phyloP scores from a whole-genome alignment of 331 rosid species.

The Malus hybrid region DNA sequence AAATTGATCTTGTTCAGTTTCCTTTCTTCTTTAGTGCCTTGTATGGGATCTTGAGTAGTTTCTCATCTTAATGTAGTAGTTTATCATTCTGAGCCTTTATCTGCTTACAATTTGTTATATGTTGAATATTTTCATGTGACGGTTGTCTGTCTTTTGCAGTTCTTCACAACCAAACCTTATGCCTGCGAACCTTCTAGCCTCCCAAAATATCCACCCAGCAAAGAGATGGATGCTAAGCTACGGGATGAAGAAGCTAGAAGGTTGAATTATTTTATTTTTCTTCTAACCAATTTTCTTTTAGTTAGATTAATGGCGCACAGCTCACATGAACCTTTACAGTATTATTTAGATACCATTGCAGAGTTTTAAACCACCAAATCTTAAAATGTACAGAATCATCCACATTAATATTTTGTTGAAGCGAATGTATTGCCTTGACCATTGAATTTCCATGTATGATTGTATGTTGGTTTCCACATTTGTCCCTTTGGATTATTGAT shows the following conservation, averaged over 20 bases:
- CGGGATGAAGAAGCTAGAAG: constrained; percentile 98
- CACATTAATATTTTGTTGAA: not conserved
- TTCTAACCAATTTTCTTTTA: not conserved
- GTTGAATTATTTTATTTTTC: constrained; percentile 21
- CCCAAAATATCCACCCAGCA: constrained; percentile 98
- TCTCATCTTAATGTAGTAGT: not conserved
- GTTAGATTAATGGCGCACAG: not conserved
- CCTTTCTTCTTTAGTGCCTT: not conserved
- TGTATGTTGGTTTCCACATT: not conserved
- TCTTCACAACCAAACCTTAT: constrained; percentile 79
- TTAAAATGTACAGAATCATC: not conserved
- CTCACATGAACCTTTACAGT: not conserved
- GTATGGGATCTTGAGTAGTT: not conserved
- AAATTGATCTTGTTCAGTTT: not conserved
- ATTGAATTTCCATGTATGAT: not conserved
- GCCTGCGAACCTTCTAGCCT: constrained; percentile 99
- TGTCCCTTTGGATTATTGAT: not conserved
- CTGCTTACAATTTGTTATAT: not conserved
- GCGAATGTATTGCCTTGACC: not conserved
- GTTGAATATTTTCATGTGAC: not conserved
- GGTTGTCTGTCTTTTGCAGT: constrained; percentile 49
- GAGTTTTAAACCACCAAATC: not conserved
- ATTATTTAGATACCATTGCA: not conserved
- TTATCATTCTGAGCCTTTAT: not conserved
- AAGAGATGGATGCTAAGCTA: constrained; percentile 78